Conservation (phyloP, 2,329 filamentous ascomycete genomes). For the Penicillium polonicum region DNA sequence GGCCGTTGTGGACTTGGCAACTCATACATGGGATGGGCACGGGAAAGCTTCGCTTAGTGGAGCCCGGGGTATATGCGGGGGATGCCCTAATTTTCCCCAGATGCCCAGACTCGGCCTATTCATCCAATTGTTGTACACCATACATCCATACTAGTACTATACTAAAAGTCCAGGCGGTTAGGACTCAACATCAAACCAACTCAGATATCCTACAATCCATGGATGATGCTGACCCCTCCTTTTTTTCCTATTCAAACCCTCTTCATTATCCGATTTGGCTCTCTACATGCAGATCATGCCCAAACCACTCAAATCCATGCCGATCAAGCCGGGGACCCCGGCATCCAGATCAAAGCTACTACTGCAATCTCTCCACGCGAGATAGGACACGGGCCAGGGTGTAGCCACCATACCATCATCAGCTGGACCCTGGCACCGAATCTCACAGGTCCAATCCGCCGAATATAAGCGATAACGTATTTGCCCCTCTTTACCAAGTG, state of each 20-base stretch:
- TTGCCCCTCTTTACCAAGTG: constrained; percentile 3
- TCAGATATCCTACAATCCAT: neutral
- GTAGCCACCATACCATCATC: neutral
- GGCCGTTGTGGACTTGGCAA: neutral
- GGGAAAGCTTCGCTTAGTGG: neutral
- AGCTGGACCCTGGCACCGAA: neutral
- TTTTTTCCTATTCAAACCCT: neutral
- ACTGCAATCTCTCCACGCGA: constrained; percentile 4
- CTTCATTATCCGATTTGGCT: neutral
- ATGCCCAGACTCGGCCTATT: neutral
- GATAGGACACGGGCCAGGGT: neutral
- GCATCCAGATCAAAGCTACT: constrained; percentile 12
- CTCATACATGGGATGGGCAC: neutral
- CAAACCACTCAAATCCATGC: neutral
- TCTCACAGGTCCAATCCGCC: neutral
- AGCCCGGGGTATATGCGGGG: neutral
- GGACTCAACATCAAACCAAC: neutral
- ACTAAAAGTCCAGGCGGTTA: neutral
- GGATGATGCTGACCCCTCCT: neutral
- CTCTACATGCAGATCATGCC: neutral
- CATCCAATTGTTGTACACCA: no score
- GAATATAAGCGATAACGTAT: constrained; percentile 11
- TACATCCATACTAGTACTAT: no score
- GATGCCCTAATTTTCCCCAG: neutral
- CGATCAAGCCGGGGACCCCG: neutral